A percentile compares a stretch with the other conserved stretches of the same genome.
These are phyloP conservation scores for Rhododendron williamsianum DNA, from an alignment of 148 eudicot genomes.

Conservation along the genomic window DNA sequence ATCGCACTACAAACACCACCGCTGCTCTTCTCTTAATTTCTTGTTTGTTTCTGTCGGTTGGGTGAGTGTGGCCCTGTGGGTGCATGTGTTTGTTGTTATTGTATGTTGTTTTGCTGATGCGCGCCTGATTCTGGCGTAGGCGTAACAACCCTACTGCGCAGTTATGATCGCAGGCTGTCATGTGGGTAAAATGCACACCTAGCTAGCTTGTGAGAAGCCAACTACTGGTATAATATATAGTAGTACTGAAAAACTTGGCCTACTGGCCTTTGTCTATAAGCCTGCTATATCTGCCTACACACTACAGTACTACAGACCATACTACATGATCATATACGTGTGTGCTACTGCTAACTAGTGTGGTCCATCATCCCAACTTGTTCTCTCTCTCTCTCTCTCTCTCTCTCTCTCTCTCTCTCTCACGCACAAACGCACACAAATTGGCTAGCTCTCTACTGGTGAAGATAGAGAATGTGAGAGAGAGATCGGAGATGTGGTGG, in stretches of 20 bases:
- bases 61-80: not conserved
- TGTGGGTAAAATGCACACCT: conserved; percentile 16
- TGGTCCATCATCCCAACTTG: conserved; percentile 14
- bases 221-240: not conserved
- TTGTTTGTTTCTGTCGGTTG: not conserved
- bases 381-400: not conserved
- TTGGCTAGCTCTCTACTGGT: not conserved
- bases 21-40: too few species aligned
- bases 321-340: conserved; percentile 4
- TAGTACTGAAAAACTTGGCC: not conserved
- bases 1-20: too few species aligned
- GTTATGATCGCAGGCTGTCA: not conserved
- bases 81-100: not conserved
- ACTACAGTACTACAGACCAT: not conserved
- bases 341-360: not conserved
- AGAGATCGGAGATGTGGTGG: conserved; percentile 4
- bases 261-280: conserved; percentile 24
- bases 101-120: not conserved
- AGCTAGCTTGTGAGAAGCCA: conserved; percentile 20
- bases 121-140: not conserved
- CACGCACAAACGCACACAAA: not conserved
- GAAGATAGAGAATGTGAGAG: not conserved
- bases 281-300: conserved; percentile 7
- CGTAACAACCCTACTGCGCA: conserved; percentile 2
- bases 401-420: not conserved